Base-by-base conservation (phyloP, 2,329 filamentous ascomycete genomes). In the Ophiognomonia clavigignenti-juglandacearum region DNA sequence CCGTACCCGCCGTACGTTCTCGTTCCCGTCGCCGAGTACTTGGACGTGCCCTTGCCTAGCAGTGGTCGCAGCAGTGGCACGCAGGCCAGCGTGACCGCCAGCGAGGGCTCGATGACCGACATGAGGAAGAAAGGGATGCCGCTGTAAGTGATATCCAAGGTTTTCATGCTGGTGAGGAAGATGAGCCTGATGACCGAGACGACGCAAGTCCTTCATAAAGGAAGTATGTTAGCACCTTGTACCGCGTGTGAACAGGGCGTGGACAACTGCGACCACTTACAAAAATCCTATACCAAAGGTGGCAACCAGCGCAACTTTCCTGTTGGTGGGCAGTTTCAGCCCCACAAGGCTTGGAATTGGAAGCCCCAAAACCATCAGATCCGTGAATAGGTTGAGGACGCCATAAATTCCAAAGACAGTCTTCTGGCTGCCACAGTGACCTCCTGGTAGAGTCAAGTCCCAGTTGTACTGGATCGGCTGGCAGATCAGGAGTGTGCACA, bases 11-110 rank as follows among this genome's bases (percentile, higher is more conserved):
- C n/a, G n/a, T n/a, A n/a, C n/a, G n/a, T n/a, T n/a, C 45, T 20
- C 14, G 45, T 47, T 6, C 45, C 45, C 2, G 39, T 43, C 2
- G 45, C 34, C 6, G 45, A 47, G n/a, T 42, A 47, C 5, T 34
- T 20, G 6, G 26, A 42, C 14, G 24, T 23, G 8, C 22, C 7
- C 4, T 50, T 58, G 22, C 52, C 61, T 4, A 72, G 56, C 7
- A 73, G 57, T 4, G 70, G 67, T 2, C 67, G 63, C 34, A 71
- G 55, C n/a, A 69, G 58, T 1, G 68, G 67, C 20, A 70, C 57
- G 43, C 65, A 71, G 34, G 64, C 63, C n/a, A 66, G 54, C 6
- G 61, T 63, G 6, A 71, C 60, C 23, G 61, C 67, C 23, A 71
- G 57, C 32, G 61, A 61, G 6, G 65, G 66, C 54, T 71, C 68